Percentiles rank a stretch among this genome's conserved stretches.
These are phyloP conservation scores for Taiozyma sp. DNA, from an alignment of 1,139 yeast genomes.

Conservation along the genomic window DNA sequence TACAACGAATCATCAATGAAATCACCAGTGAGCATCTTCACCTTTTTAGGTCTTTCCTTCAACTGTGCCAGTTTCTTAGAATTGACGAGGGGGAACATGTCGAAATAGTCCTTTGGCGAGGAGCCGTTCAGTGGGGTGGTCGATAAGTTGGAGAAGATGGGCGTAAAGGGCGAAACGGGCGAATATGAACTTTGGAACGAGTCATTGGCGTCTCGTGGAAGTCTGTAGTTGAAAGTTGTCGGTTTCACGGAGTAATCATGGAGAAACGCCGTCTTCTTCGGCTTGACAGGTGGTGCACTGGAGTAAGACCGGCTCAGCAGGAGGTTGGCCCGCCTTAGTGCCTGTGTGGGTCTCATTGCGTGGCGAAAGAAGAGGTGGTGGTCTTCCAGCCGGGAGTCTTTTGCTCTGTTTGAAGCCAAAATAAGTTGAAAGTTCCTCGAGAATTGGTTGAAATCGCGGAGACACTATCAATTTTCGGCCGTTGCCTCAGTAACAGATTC, in stretches of 20 bases:
- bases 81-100: constrained; percentile 41
- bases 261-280: constrained; percentile 12
- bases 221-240: constrained; percentile 29
- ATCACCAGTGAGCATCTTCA: constrained; percentile 70
- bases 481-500: no score
- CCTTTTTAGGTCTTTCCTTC: constrained; percentile 48
- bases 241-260: constrained; percentile 36
- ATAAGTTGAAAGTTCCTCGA: no score
- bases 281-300: not conserved
- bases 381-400: no score
- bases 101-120: constrained; percentile 31
- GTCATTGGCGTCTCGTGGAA: constrained; percentile 21
- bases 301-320: constrained; percentile 1
- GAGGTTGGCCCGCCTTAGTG: not conserved
- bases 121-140: constrained; percentile 16
- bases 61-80: constrained; percentile 43
- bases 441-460: no score
- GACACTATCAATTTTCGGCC: no score
- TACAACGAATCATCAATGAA: constrained; percentile 84
- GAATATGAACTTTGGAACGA: constrained; percentile 3
- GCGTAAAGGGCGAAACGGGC: constrained; percentile 8
- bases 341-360: not conserved
- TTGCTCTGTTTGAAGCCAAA: not conserved
- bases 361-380: not conserved
- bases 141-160: constrained; percentile 12